Evolutionary conservation across 2,329 filamentous ascomycete species (phyloP), one percentile per base, ranked within the genome.

Genomic region (Massarina eburnea): DNA sequence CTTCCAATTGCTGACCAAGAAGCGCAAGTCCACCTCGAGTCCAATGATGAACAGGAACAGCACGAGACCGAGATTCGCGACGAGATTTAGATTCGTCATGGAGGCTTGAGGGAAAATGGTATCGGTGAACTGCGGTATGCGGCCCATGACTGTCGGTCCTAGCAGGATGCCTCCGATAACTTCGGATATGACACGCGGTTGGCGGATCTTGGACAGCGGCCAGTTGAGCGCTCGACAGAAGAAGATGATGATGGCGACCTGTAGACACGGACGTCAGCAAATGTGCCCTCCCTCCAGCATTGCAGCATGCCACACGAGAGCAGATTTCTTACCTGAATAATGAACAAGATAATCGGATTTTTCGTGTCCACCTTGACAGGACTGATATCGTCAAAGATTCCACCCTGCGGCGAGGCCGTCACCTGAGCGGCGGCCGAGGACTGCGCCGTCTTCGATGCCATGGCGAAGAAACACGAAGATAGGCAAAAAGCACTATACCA

Each of bases 31-130:
- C 35, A 91, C 89, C 73, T 96, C 91, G 3, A 96, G 77, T 2
- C 89, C 91, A 19, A 95, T 89, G 46, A 95, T 77, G 71, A 96
- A 96, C 27, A 96, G 76, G 66, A 94, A 95, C 7, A 96, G 77
- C 12, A 95, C 81, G 41, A 96, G 75, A 5, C 91, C 91, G 3
- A 96, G 72, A 57, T 94, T 95, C 35, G 91, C 90, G 35, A 89
- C 88, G 43, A 91, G 80, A 57, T 76, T 85, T 39, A 96, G 75
- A 41, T 85, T 83, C 2, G 89, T 84, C 68, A 95, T 88, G 2
- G 89, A 91, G 1, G 74, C 80, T 0, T 75, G 63, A 0, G 91
- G 90, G 62, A 96, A 96, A 54, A 96, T 92, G 52, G 85, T 77
- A 2, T 76, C 71, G 40, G 82, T 77, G 73, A 95, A 96, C 30